Evolutionary conservation across 169 alveolate species (phyloP), one percentile per base, ranked within the genome.

Genomic region (Cryptosporidium sp.): DNA sequence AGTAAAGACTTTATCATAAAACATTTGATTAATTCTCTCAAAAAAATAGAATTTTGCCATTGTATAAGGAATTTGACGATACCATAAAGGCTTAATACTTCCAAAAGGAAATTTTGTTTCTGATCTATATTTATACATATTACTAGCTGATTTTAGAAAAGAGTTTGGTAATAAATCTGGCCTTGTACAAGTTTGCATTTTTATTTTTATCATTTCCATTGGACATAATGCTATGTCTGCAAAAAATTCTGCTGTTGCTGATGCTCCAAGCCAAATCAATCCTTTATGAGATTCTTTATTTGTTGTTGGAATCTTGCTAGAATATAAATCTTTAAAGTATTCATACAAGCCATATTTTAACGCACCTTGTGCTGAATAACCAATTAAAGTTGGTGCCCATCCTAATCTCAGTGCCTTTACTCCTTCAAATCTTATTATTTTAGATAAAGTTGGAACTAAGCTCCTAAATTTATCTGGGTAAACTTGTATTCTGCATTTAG

Each of bases 221-320:
- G 99, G 99, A 89, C 99, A 98, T 68, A 98, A 95, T 85, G 98
- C 94, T 69, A 96, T 80, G 75, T 98, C 99, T 65, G 99, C 99
- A 75, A 97, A 95, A 91, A 97, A 93, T 91, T 98, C 99, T 33
- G 99, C 99, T 23, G 98, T 96, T 61, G 99, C 99, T 37, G 99
- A 95, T 26, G 99, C 98, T 16, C 97, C 96, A 62, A 97, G 94
- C 99, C 98, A 97, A 61, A 97, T 96, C 45, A 93, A 80, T 9
- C 98, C 98, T 94, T 96, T 96, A 92, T 95, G 92, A 85, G 95
- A 89, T 39, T 71, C 91, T 33, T 98, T 97, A 29, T 93, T 92
- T 72, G 95, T 96, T 60, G 93, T 97, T 2, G 98, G 99, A 16
- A 93, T 60, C 62, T 70, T 60, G 75, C 92, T 91, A 33, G 95